Percentiles rank a stretch among this genome's conserved stretches.
Evolutionary conservation across 2,329 filamentous ascomycete genomes (phyloP).

Genomic region (Fusarium sp.): DNA sequence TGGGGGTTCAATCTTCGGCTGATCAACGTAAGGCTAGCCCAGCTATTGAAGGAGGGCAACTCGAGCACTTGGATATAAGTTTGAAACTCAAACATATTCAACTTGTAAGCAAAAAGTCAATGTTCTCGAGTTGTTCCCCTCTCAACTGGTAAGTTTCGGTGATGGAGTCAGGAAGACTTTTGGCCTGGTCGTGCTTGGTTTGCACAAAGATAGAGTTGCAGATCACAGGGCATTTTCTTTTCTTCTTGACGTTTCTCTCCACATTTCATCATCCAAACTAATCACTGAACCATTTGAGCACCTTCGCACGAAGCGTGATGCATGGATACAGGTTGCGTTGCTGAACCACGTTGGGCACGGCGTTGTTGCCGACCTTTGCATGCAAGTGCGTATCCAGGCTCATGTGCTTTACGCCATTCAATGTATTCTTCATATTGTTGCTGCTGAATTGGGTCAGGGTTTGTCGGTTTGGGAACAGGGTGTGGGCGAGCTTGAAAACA

Average conservation of each 20-base stretch:
- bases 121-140: not conserved
- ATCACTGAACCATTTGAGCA: not conserved
- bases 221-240: not conserved
- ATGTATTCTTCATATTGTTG: conserved; percentile 60
- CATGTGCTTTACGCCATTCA: conserved; percentile 59
- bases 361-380: conserved; percentile 57
- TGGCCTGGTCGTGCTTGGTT: not conserved
- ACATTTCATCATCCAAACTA: not conserved
- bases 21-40: not conserved
- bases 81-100: not conserved
- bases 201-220: not conserved
- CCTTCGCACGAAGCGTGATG: not conserved
- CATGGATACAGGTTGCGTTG: not conserved
- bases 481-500: not conserved
- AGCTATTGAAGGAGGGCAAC: not conserved
- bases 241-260: not conserved
- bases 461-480: conserved; percentile 53
- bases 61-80: not conserved
- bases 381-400: conserved; percentile 58
- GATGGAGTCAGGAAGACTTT: not conserved
- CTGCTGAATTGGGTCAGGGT: conserved; percentile 54
- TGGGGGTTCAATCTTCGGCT: not conserved
- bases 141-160: too few species aligned
- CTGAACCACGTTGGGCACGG: conserved; percentile 45
- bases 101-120: not conserved